Conservation (phyloP, 495 filamentous ascomycete species). For the Barbatosphaeria neglecta region DNA sequence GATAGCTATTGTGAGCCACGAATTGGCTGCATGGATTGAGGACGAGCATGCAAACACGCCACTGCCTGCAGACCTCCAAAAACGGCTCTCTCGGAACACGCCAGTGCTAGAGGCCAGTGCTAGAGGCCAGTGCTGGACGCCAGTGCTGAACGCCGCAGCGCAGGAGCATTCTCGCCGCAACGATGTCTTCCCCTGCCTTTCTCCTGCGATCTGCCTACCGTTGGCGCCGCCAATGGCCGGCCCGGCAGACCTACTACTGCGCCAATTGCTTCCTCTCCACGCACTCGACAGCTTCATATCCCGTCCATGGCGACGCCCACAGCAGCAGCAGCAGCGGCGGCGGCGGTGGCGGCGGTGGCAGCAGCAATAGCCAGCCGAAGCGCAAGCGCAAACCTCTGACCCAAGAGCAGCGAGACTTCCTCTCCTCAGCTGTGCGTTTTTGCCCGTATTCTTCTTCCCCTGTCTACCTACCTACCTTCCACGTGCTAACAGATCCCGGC, state of each 20-base stretch:
- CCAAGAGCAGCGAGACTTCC: conserved; percentile 56
- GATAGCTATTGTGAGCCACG: too few relatives aligned
- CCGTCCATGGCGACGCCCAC: conserved; percentile 2
- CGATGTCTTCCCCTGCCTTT: neutral
- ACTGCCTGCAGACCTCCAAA: too few relatives aligned
- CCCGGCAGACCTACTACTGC: neutral
- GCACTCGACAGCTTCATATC: conserved; percentile 1
- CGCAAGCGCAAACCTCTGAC: conserved; percentile 51
- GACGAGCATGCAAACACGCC: too few relatives aligned
- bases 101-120: too few relatives aligned
- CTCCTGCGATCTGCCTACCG: neutral
- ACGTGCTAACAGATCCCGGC: neutral
- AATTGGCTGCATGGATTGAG: too few relatives aligned
- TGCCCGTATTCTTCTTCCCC: conserved; percentile 1
- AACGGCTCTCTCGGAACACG: too few relatives aligned
- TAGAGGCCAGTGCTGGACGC: too few relatives aligned
- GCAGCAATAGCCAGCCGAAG: conserved; percentile 13
- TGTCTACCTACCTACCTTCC: conserved; percentile 5
- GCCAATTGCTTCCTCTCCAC: neutral
- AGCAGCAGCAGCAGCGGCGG: conserved; percentile 1
- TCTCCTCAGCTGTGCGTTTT: conserved; percentile 57
- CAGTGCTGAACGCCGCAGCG: too few relatives aligned
- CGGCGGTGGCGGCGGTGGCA: conserved; percentile 1
- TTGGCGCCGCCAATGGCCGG: neutral
- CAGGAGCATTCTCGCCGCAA: too few relatives aligned